A percentile compares a stretch with the other conserved stretches of the same genome.
These are phyloP conservation scores for Debaryomyces nepalensis DNA, from an alignment of 1,139 yeast species.

Conservation along the genomic window DNA sequence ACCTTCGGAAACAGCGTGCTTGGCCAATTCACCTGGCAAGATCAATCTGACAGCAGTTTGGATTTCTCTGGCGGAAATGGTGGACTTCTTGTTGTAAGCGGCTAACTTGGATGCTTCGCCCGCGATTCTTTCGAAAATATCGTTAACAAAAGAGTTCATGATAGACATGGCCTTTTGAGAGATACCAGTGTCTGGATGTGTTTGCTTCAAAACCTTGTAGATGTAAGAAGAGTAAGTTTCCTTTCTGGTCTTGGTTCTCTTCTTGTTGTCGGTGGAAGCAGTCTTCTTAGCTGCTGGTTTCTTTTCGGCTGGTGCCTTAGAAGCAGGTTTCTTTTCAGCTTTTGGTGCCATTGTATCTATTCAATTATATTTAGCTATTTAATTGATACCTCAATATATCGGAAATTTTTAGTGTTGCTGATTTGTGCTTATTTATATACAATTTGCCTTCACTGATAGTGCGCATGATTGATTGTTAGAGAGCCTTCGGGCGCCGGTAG, in stretches of 20 bases:
- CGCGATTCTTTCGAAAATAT: conserved; percentile 94
- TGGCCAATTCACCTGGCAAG: conserved; percentile 99
- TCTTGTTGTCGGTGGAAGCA: conserved; percentile 80
- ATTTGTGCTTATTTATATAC: conserved; percentile 19
- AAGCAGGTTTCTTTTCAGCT: conserved; percentile 98
- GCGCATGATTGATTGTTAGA: conserved; percentile 6
- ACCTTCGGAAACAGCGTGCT: conserved; percentile 99
- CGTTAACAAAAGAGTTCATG: conserved; percentile 98
- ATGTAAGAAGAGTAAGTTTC: conserved; percentile 98
- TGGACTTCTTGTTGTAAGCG: conserved; percentile 99
- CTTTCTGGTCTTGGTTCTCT: conserved; percentile 97
- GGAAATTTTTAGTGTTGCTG: conserved; percentile 10
- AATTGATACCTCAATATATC: conserved; percentile 5
- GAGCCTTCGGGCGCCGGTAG: conserved; percentile 7
- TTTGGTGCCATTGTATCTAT: conserved; percentile 82
- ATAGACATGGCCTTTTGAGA: conserved; percentile 99
- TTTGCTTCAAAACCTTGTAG: conserved; percentile 97
- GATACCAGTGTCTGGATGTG: conserved; percentile 99
- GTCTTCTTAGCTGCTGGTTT: conserved; percentile 97
- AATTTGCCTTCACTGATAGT: conserved; percentile 16
- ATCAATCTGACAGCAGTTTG: conserved; percentile 99
- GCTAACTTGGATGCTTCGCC: conserved; percentile 99
- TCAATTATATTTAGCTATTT: conserved; percentile 12
- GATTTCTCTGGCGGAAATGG: conserved; percentile 98
- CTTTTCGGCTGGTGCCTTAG: conserved; percentile 98